These are phyloP conservation scores for Thielaviopsis euricoi DNA, from an alignment of 2,329 filamentous ascomycete species.

Conservation along the genomic window DNA sequence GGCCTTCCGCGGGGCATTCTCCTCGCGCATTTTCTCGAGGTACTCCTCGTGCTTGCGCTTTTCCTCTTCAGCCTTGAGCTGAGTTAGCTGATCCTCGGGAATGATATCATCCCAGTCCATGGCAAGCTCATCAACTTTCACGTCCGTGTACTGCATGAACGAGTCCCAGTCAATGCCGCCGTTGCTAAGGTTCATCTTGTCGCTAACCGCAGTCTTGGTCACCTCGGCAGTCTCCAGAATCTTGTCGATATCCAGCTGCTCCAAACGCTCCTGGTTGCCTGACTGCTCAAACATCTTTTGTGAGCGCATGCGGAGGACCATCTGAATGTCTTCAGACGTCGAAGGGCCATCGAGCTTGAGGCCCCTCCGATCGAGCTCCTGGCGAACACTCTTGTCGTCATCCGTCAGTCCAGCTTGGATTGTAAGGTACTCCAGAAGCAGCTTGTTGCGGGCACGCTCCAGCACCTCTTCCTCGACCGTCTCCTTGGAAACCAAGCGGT, in stretches of 20 bases:
- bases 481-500: conserved; percentile 91
- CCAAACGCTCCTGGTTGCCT: conserved; percentile 87
- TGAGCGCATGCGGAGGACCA: conserved; percentile 92
- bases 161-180: conserved; percentile 77
- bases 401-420: conserved; percentile 96
- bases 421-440: conserved; percentile 91
- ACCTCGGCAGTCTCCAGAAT: conserved; percentile 94
- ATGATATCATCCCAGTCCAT: conserved; percentile 98
- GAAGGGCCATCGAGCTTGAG: conserved; percentile 63
- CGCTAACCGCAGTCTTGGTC: conserved; percentile 87
- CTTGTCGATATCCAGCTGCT: conserved; percentile 93
- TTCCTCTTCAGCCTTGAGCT: conserved; percentile 79
- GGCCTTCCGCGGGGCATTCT: conserved; percentile 67
- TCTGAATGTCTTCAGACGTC: conserved; percentile 86
- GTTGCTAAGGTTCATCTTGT: conserved; percentile 80
- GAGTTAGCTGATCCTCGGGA: conserved; percentile 77
- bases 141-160: conserved; percentile 94
- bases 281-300: conserved; percentile 98
- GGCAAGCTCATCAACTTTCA: conserved; percentile 67
- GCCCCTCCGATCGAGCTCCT: conserved; percentile 65
- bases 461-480: conserved; percentile 97
- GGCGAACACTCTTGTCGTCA: conserved; percentile 64
- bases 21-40: conserved; percentile 64
- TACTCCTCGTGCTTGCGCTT: conserved; percentile 70
- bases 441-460: conserved; percentile 90